Conservation (phyloP, 1,139 yeast species). For the Geotrichum australiense region DNA sequence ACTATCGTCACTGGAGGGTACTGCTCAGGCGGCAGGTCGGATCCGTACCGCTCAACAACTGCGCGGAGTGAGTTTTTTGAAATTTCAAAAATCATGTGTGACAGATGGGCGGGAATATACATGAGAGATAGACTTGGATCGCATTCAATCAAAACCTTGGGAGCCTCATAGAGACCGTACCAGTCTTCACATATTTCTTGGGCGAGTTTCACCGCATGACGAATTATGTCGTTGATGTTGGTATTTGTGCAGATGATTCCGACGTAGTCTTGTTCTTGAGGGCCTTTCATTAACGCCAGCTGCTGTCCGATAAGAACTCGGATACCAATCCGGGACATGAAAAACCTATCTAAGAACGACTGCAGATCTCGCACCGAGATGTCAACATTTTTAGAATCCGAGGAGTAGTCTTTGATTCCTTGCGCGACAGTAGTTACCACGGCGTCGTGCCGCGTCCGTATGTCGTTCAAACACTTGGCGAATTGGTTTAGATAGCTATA, state of each 20-base stretch:
- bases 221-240: constrained; percentile 68
- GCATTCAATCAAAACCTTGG: constrained; percentile 65
- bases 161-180: constrained; percentile 75
- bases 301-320: constrained; percentile 86
- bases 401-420: constrained; percentile 73
- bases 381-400: constrained; percentile 17
- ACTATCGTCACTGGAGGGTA: constrained; percentile 73
- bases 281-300: constrained; percentile 64
- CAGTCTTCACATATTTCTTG: constrained; percentile 80
- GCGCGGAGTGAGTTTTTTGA: constrained; percentile 79
- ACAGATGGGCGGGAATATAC: constrained; percentile 87
- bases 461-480: constrained; percentile 56
- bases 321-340: constrained; percentile 80
- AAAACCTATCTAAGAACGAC: constrained; percentile 68
- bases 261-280: constrained; percentile 51
- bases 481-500: constrained; percentile 63
- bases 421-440: constrained; percentile 91
- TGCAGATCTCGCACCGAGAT: constrained; percentile 47
- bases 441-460: constrained; percentile 83
- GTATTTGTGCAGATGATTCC: constrained; percentile 81
- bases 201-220: constrained; percentile 80
- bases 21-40: constrained; percentile 34
- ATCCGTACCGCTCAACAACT: constrained; percentile 65
- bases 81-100: constrained; percentile 79
- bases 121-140: constrained; percentile 63